Evolutionary conservation across 2,329 filamentous ascomycete species (phyloP).

Genomic region (Cryphonectria japonica): DNA sequence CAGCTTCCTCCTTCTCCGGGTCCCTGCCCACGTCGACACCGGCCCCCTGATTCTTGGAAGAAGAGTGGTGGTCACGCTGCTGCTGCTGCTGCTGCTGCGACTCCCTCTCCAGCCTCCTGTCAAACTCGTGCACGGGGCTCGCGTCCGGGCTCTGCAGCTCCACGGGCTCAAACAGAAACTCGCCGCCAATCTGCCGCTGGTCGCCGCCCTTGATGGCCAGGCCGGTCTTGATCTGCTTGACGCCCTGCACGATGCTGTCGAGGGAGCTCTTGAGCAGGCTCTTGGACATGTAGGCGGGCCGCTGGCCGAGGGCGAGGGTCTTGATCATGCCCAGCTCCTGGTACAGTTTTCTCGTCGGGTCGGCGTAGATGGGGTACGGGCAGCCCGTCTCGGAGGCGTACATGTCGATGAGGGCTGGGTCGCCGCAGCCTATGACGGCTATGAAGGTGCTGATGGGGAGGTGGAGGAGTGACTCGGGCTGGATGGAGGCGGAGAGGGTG

Average conservation of each 20-base stretch:
- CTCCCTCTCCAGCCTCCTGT: slow-evolving; percentile 35
- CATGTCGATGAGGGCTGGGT: slow-evolving; percentile 67
- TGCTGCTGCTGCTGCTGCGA: not conserved
- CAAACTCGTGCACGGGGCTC: slow-evolving; percentile 40
- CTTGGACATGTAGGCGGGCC: slow-evolving; percentile 67
- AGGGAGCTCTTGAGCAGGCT: slow-evolving; percentile 54
- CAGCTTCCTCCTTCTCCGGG: slow-evolving; percentile 21
- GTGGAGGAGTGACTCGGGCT: slow-evolving; percentile 51
- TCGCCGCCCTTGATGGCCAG: slow-evolving; percentile 67
- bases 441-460: slow-evolving; percentile 65
- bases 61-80: not conserved
- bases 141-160: slow-evolving; percentile 51
- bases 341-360: slow-evolving; percentile 70
- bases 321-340: slow-evolving; percentile 69
- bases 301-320: slow-evolving; percentile 61
- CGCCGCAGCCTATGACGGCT: slow-evolving; percentile 73
- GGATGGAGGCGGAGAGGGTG: slow-evolving; percentile 62
- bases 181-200: slow-evolving; percentile 72
- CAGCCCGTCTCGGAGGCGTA: slow-evolving; percentile 68
- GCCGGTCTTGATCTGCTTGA: slow-evolving; percentile 61
- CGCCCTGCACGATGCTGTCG: slow-evolving; percentile 59
- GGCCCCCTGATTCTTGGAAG: not conserved
- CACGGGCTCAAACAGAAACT: slow-evolving; percentile 73
- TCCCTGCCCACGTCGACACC: slow-evolving; percentile 6
- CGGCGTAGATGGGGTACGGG: slow-evolving; percentile 76